A percentile compares a stretch with the other conserved stretches of the same genome.
Evolutionary conservation across 495 filamentous ascomycete genomes (phyloP).

Genomic region (Cryomyces antarcticus): DNA sequence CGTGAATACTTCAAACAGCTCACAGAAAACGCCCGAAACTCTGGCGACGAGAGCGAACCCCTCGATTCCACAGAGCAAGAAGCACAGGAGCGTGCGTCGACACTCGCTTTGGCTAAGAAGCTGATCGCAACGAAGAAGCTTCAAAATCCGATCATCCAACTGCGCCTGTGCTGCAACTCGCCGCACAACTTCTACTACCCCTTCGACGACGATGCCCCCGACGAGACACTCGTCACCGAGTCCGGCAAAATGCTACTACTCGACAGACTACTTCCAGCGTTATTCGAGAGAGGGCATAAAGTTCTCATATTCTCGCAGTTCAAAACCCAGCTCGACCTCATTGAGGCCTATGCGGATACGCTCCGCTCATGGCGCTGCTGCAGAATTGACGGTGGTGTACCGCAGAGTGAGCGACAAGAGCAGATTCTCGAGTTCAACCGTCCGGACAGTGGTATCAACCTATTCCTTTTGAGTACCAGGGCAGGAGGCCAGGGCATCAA

Average conservation of each 20-base stretch:
- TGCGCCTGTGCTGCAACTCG: conserved; percentile 77
- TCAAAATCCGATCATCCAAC: conserved; percentile 84
- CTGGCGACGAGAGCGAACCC: conserved; percentile 29
- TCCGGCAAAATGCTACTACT: conserved; percentile 93
- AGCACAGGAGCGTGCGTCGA: conserved; percentile 47
- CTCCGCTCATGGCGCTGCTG: conserved; percentile 61
- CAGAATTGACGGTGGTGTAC: conserved; percentile 80
- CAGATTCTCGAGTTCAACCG: conserved; percentile 79
- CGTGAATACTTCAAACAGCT: conserved; percentile 45
- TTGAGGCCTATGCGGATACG: conserved; percentile 61
- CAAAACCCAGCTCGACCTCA: conserved; percentile 76
- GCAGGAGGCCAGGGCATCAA: conserved; percentile 95
- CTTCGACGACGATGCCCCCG: conserved; percentile 33
- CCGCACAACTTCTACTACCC: conserved; percentile 97
- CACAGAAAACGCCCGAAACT: conserved; percentile 21
- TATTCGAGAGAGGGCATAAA: conserved; percentile 65
- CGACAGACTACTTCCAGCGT: conserved; percentile 58
- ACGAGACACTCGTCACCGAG: conserved; percentile 61
- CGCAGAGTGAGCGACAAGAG: conserved; percentile 54
- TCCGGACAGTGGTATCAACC: conserved; percentile 18
- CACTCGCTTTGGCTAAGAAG: conserved; percentile 60
- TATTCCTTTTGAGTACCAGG: conserved; percentile 78
- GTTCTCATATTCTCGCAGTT: conserved; percentile 95
- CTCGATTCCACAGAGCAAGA: conserved; percentile 31
- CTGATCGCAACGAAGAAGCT: conserved; percentile 85